Percentiles rank a stretch among this genome's conserved stretches.
Evolutionary conservation across 345 rosid genomes (phyloP).

Genomic region (Cardiospermum halicacabum): DNA sequence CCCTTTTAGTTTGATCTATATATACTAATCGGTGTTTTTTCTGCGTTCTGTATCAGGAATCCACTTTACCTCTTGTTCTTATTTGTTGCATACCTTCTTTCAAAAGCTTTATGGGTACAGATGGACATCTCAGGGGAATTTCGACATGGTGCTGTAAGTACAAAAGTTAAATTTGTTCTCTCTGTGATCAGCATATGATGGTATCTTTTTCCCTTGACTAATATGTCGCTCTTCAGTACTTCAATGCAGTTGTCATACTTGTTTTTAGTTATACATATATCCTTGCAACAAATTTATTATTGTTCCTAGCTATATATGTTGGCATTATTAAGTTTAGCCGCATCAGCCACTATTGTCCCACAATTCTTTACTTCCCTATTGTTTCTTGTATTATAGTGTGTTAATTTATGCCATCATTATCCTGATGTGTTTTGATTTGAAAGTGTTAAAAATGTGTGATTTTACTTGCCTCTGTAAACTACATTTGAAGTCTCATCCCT

Average conservation of each 20-base stretch:
- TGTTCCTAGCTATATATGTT: not conserved
- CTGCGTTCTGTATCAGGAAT: conserved; percentile 53
- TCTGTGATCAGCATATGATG: too few relatives aligned
- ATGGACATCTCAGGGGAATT: conserved; percentile 55
- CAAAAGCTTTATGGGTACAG: conserved; percentile 75
- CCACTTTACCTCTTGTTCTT: conserved; percentile 64
- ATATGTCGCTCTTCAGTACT: not conserved
- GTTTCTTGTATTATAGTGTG: not conserved
- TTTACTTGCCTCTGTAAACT: not conserved
- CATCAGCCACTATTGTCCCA: not conserved
- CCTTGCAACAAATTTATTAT: not conserved
- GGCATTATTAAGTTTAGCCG: not conserved
- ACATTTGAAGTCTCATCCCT: conserved; percentile 2
- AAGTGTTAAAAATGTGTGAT: not conserved
- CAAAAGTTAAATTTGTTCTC: not conserved
- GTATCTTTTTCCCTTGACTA: too few relatives aligned
- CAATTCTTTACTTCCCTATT: not conserved
- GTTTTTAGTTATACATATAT: not conserved
- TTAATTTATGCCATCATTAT: not conserved
- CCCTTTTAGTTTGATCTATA: not conserved
- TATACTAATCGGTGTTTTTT: conserved; percentile 11
- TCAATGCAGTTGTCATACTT: not conserved
- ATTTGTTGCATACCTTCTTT: conserved; percentile 47
- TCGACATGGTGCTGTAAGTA: conserved; percentile 66
- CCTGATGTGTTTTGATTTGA: not conserved